Evolutionary conservation across 768 basidiomycete genomes (phyloP), one percentile per base, ranked within the genome.

Genomic region (Boletus sp.): DNA sequence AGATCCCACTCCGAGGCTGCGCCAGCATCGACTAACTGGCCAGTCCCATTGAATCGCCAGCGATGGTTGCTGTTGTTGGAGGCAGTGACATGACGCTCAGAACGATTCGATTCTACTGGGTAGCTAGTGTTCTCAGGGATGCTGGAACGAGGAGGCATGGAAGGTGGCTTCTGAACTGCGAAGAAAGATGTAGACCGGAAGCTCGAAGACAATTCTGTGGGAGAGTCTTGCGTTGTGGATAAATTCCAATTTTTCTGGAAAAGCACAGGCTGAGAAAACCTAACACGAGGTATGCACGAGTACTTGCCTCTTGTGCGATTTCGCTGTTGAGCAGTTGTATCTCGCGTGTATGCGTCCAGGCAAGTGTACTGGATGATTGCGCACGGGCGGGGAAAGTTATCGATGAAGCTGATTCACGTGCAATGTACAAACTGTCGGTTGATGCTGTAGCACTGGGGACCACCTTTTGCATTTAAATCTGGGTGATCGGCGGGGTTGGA

Each of bases 401-500:
- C 57, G 68, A 64, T 64, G 69, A 59, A 39, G 63, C 71, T 65
- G 72, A 72, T 73, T 72, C 71, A 67, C 66, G 67, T 73, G 71
- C 71, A 71, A 58, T 50, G 63, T 72, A 72, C 69, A 67, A 47
- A 69, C 59, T 71, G 71, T 71, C 61, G 56, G 58, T 62, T 57
- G 72, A 54, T 68, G 75, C 76, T 61, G 81, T 76, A 76, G 77
- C 69, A 67, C 81, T 74, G 79, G 83, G 80, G 75, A 85, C 83
- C 79, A 81, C 79, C 76, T 82, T 80, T 81, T 82, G 83, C 85
- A 88, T 88, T 81, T 81, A 82, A 83, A 81, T 75, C 71, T 76
- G 66, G 65, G 30, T 61, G 62, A 65, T 66, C 61, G 47, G 40
- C 35, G 14, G 61, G 63, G 68, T 66, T 71, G 63, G 66, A 68